Percentiles rank a stretch among this genome's conserved stretches.
Evolutionary conservation across 768 basidiomycete genomes (phyloP).

Genomic region (Collybia sordida): DNA sequence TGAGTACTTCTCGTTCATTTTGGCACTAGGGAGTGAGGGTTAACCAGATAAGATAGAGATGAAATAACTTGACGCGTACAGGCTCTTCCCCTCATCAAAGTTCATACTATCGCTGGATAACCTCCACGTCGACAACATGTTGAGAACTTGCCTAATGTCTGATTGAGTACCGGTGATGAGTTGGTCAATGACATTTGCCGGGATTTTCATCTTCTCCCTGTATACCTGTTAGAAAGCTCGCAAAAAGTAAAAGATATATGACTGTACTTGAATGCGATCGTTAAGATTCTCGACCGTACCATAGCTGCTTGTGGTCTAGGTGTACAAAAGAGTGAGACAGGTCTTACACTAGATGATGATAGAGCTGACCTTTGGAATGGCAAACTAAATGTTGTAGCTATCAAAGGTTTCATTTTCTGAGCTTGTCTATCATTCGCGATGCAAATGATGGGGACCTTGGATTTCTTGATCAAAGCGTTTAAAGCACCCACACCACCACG

Average conservation of each 20-base stretch:
- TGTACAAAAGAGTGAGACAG: too few species aligned
- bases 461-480: conserved; percentile 90
- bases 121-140: conserved; percentile 98
- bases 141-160: conserved; percentile 95
- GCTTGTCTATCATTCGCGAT: conserved; percentile 89
- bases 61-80: conserved; percentile 57
- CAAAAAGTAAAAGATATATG: background rate
- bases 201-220: conserved; percentile 93
- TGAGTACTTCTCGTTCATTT: conserved; percentile 89
- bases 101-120: conserved; percentile 78
- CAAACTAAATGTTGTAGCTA: conserved; percentile 68
- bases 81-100: conserved; percentile 88
- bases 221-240: background rate
- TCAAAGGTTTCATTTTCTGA: conserved; percentile 90
- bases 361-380: conserved; percentile 70
- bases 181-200: conserved; percentile 89
- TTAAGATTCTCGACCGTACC: conserved; percentile 85
- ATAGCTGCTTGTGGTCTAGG: conserved; percentile 71
- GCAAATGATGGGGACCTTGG: conserved; percentile 95
- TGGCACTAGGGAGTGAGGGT: conserved; percentile 48
- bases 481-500: conserved; percentile 95
- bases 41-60: background rate
- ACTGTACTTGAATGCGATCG: conserved; percentile 85
- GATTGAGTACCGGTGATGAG: conserved; percentile 87
- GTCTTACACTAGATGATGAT: background rate